Evolutionary conservation across 352 stramenopile species (phyloP).

Genomic region (Achlya hypogyna): DNA sequence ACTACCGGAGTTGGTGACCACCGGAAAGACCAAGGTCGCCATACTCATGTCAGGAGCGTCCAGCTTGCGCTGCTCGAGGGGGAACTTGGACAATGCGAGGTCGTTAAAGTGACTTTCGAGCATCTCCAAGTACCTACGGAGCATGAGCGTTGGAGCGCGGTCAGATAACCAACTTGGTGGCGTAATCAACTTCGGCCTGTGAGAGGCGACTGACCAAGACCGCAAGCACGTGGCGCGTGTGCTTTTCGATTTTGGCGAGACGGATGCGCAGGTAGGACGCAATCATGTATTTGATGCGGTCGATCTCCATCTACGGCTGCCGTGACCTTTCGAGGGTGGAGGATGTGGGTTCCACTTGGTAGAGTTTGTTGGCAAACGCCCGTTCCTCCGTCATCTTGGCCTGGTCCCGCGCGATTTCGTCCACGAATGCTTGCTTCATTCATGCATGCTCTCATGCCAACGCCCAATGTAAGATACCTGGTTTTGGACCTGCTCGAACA

Average conservation of each 20-base stretch:
- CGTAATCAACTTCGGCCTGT: slow-evolving; percentile 60
- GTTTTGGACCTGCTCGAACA: slow-evolving; percentile 78
- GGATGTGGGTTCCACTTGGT: slow-evolving; percentile 33
- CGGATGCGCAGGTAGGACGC: slow-evolving; percentile 72
- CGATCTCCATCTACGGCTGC: slow-evolving; percentile 66
- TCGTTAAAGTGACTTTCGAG: slow-evolving; percentile 70
- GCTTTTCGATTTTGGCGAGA: slow-evolving; percentile 75
- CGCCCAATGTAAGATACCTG: slow-evolving; percentile 29
- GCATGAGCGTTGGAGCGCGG: neutral
- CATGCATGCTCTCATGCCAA: neutral
- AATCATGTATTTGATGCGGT: slow-evolving; percentile 76
- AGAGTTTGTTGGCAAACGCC: slow-evolving; percentile 76
- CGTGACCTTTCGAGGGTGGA: neutral
- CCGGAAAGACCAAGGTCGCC: neutral
- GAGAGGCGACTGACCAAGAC: slow-evolving; percentile 51
- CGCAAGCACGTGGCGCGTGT: slow-evolving; percentile 48
- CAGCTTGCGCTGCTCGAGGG: slow-evolving; percentile 48
- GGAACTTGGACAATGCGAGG: slow-evolving; percentile 49
- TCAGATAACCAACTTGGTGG: slow-evolving; percentile 37
- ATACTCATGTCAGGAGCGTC: slow-evolving; percentile 60
- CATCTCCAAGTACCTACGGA: slow-evolving; percentile 38
- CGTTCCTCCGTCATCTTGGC: slow-evolving; percentile 58
- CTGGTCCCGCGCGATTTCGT: slow-evolving; percentile 64
- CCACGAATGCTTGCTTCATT: slow-evolving; percentile 74
- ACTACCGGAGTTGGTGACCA: slow-evolving; percentile 28